Conservation (phyloP, 2,329 filamentous ascomycete genomes). For the Cladorrhinum sp. region DNA sequence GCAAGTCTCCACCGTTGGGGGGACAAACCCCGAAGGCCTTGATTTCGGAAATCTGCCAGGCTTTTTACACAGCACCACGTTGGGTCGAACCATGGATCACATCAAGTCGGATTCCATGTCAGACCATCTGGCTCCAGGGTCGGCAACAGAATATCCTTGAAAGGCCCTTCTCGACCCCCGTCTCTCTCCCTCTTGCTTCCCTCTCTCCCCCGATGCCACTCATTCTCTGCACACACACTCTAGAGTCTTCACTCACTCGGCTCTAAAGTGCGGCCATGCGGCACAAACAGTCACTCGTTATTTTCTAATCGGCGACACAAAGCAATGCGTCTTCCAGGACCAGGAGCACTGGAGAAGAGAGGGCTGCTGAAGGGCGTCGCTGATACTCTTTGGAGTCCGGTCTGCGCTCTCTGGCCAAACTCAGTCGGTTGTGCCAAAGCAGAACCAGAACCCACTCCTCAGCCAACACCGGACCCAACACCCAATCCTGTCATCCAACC, state of each 20-base stretch:
- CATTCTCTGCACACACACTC: conserved; percentile 1
- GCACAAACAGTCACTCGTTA: neutral
- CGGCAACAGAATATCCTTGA: neutral
- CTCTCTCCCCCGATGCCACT: neutral
- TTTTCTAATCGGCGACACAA: neutral
- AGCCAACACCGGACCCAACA: neutral
- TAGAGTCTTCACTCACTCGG: conserved; percentile 21
- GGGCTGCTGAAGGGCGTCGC: neutral
- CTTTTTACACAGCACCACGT: no score
- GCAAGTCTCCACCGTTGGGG: neutral
- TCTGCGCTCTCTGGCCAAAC: neutral
- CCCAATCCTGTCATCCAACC: neutral
- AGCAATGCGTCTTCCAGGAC: conserved; percentile 4
- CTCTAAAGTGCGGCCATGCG: conserved; percentile 7
- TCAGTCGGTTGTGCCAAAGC: conserved; percentile 5
- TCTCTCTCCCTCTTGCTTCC: neutral
- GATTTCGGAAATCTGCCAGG: no score
- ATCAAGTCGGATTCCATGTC: neutral
- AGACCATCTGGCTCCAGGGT: neutral
- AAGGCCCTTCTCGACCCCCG: neutral
- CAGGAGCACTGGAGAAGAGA: conserved; percentile 6
- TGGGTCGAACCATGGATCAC: neutral
- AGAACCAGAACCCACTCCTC: neutral
- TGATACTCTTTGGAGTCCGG: neutral
- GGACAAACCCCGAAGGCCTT: neutral